These are phyloP conservation scores for Corymbia calophylla DNA, from an alignment of 441 rosid genomes.

Conservation along the genomic window DNA sequence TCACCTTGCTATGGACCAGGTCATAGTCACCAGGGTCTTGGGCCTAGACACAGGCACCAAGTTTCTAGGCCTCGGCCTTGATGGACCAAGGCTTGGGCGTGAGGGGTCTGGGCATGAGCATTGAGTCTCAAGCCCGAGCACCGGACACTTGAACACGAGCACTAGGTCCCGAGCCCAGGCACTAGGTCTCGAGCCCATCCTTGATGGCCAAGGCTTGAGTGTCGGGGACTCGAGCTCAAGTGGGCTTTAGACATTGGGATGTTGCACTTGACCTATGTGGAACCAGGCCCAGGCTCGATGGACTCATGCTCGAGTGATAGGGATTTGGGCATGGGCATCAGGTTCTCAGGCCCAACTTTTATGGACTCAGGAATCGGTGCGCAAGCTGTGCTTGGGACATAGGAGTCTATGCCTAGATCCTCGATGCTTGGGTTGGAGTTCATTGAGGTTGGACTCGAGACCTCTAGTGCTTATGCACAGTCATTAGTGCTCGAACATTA, in stretches of 20 bases:
- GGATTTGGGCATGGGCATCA: neutral
- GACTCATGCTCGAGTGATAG: accelerated
- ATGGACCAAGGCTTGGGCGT: accelerated
- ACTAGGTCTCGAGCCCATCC: accelerated
- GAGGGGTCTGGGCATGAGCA: accelerated
- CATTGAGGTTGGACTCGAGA: accelerated
- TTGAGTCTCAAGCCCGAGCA: accelerated
- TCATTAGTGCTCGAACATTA: neutral
- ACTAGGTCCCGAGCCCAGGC: neutral
- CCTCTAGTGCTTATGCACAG: neutral
- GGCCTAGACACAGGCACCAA: accelerated
- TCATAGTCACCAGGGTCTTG: accelerated
- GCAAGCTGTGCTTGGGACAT: neutral
- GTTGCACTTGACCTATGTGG: neutral
- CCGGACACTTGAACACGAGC: neutral
- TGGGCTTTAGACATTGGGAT: accelerated
- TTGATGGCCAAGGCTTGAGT: accelerated
- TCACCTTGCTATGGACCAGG: accelerated
- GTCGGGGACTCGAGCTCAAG: accelerated
- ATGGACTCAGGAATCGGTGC: neutral
- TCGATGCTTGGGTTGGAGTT: neutral
- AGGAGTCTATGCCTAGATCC: accelerated
- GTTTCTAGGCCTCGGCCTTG: accelerated
- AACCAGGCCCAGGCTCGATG: neutral
- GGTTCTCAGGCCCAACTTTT: accelerated